Conservation (phyloP, 495 filamentous ascomycete species). For the Xylaria scruposa region DNA sequence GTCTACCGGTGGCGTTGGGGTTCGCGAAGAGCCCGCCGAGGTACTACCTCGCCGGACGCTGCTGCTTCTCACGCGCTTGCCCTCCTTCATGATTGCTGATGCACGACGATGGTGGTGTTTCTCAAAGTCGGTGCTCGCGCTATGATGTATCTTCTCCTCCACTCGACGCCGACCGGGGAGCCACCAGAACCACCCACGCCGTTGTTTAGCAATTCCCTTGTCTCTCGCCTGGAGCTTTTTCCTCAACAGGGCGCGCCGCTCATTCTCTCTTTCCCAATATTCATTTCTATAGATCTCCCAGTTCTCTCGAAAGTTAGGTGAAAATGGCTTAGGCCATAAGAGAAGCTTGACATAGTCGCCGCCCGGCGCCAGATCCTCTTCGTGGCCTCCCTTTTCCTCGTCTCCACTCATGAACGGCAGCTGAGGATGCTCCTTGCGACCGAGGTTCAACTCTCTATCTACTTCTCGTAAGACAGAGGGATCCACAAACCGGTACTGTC, state of each 20-base stretch:
- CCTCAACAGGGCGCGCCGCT: slow-evolving; percentile 76
- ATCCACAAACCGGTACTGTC: slow-evolving; percentile 73
- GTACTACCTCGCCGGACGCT: slow-evolving; percentile 57
- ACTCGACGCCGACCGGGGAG: slow-evolving; percentile 56
- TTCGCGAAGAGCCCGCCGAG: slow-evolving; percentile 54
- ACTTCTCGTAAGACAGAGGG: slow-evolving; percentile 57
- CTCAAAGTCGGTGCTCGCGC: slow-evolving; percentile 36
- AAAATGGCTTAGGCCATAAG: slow-evolving; percentile 92
- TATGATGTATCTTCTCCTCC: slow-evolving; percentile 40
- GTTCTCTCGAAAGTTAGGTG: slow-evolving; percentile 92
- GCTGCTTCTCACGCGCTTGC: slow-evolving; percentile 54
- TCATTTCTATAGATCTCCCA: slow-evolving; percentile 94
- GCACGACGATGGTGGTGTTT: slow-evolving; percentile 46
- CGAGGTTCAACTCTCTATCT: slow-evolving; percentile 54
- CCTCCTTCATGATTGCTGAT: slow-evolving; percentile 48
- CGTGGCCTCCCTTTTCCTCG: slow-evolving; percentile 64
- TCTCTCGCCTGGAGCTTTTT: slow-evolving; percentile 69
- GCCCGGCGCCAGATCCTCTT: slow-evolving; percentile 86
- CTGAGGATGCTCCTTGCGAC: slow-evolving; percentile 47
- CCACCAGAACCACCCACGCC: slow-evolving; percentile 88
- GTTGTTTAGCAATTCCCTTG: slow-evolving; percentile 66
- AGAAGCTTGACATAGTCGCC: slow-evolving; percentile 92
- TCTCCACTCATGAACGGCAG: slow-evolving; percentile 51
- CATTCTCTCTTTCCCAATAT: slow-evolving; percentile 97
- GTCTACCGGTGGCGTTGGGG: slow-evolving; percentile 56